A percentile compares a stretch with the other conserved stretches of the same genome.
phyloP scores from a whole-genome alignment of 257 asterid genomes.

The Solanum virginianum region DNA sequence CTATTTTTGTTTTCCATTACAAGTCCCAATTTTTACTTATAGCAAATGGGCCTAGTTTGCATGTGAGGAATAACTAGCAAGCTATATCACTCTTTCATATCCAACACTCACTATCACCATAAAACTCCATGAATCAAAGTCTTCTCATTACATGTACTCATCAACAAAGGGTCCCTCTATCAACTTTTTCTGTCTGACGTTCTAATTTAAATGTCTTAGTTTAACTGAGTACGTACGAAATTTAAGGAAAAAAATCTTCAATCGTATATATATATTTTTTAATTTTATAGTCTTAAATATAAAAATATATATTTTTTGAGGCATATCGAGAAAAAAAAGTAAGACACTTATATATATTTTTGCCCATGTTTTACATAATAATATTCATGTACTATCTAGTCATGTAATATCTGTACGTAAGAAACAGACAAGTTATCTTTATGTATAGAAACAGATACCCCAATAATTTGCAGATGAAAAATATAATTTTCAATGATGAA shows the following conservation, averaged over 20 bases:
- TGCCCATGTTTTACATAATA: neutral
- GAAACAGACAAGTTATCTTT: slow-evolving; percentile 8
- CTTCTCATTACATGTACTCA: neutral
- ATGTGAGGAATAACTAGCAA: neutral
- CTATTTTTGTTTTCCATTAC: neutral
- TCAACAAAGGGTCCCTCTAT: slow-evolving; percentile 10
- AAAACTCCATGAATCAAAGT: neutral
- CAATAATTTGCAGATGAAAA: neutral
- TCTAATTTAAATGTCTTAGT: neutral
- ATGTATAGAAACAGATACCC: neutral
- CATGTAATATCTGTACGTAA: neutral
- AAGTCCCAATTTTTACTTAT: neutral
- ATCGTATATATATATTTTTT: neutral
- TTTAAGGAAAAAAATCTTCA: neutral
- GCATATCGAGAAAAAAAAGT: too few species aligned
- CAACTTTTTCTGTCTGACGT: neutral
- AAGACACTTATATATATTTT: too few species aligned
- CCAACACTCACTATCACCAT: neutral
- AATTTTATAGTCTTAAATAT: neutral
- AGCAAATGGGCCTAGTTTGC: slow-evolving; percentile 1
- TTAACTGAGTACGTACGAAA: neutral
- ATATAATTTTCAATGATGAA: slow-evolving; percentile 6
- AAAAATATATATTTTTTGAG: too few species aligned
- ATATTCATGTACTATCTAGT: neutral
- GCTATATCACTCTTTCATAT: slow-evolving; percentile 10